Evolutionary conservation across 345 rosid species (phyloP).

Genomic region (Rhodamnia rubescens): DNA sequence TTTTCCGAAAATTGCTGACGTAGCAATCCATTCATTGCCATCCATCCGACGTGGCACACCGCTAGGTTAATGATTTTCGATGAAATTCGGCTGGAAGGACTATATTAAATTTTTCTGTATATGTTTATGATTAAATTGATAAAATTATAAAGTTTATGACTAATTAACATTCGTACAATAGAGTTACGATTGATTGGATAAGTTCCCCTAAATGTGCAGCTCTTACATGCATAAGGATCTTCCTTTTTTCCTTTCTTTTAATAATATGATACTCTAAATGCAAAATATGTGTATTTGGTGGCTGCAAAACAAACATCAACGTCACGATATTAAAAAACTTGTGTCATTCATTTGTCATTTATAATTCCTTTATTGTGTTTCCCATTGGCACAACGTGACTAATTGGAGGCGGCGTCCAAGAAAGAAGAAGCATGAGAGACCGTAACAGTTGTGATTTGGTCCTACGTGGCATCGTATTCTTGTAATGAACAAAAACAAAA

Average conservation of each 20-base stretch:
- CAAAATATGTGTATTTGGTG: neutral
- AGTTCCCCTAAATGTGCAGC: neutral
- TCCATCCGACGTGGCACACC: accelerated
- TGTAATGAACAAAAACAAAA: neutral
- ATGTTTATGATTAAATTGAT: neutral
- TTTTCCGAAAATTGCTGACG: accelerated
- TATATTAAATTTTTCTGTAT: neutral
- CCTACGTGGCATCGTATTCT: neutral
- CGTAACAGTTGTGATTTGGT: neutral
- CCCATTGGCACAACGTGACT: neutral
- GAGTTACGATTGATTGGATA: neutral
- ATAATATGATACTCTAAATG: neutral
- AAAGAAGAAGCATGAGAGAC: neutral
- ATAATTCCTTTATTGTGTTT: neutral
- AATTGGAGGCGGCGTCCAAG: neutral
- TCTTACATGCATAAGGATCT: neutral
- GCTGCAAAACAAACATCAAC: neutral
- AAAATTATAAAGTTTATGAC: neutral
- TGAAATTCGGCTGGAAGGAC: accelerated
- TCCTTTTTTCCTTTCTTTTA: too few species aligned
- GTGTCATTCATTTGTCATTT: neutral
- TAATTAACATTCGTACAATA: neutral
- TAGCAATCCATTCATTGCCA: accelerated
- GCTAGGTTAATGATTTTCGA: accelerated
- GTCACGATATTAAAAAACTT: neutral